phyloP scores from a whole-genome alignment of 1,284 basidiomycete genomes.

The Veloporphyrellus conicus region DNA sequence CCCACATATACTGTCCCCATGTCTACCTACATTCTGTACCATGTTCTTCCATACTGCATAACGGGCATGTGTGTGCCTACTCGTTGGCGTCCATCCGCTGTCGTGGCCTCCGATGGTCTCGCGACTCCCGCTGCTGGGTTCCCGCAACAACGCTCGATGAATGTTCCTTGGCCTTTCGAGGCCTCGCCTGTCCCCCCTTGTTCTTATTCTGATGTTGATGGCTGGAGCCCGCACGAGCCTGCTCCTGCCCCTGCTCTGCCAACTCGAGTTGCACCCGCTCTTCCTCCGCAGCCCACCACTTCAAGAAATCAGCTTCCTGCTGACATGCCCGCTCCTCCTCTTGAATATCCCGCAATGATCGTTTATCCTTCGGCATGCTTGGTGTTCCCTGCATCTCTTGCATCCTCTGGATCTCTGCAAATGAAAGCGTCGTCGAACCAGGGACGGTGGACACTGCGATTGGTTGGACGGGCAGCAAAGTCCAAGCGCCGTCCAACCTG shows the following conservation, averaged over 20 bases:
- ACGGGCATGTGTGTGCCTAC: too few species aligned
- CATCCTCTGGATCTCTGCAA: slow-evolving; percentile 78
- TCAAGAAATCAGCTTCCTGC: slow-evolving; percentile 75
- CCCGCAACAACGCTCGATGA: too few species aligned
- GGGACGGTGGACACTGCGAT: slow-evolving; percentile 37
- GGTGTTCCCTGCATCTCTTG: slow-evolving; percentile 55
- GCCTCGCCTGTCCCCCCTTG: slow-evolving; percentile 1
- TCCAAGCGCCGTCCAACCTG: slow-evolving; percentile 51
- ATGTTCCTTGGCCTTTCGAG: slow-evolving; percentile 9
- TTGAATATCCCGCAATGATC: slow-evolving; percentile 78
- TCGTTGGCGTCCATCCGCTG: too few species aligned
- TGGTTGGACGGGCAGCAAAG: slow-evolving; percentile 46
- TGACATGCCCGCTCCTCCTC: slow-evolving; percentile 72
- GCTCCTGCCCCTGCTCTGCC: background rate
- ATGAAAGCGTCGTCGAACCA: slow-evolving; percentile 47
- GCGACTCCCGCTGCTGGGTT: too few species aligned
- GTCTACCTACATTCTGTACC: too few species aligned
- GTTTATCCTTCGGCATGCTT: slow-evolving; percentile 46
- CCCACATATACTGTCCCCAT: too few species aligned
- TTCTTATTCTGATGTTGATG: slow-evolving; percentile 2
- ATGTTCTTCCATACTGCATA: too few species aligned
- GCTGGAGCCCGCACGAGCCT: background rate
- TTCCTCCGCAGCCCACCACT: slow-evolving; percentile 84
- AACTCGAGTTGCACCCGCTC: slow-evolving; percentile 43
- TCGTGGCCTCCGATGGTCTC: too few species aligned